Base-by-base conservation (phyloP, 495 filamentous ascomycete species). In the Lepraria neglecta region DNA sequence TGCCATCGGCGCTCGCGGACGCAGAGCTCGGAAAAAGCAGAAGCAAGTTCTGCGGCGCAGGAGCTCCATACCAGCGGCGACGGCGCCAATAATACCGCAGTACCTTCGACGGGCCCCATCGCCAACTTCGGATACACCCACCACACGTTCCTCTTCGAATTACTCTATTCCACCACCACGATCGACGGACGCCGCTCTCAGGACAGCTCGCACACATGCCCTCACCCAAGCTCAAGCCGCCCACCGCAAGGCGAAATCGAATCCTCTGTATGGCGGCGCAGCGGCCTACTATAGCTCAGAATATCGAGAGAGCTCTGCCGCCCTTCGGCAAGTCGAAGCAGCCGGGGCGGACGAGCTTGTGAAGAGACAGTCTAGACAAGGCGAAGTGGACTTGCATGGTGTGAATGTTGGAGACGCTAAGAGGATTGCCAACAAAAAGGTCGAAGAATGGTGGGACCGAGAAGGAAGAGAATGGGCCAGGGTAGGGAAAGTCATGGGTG, bases 301-400 rank as follows among this genome's bases (percentile, higher is more conserved):
- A 1, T 84, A 79, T 15, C 81, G 83, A 48, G 78, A 84, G 31
- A 71, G 73, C 10, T 71, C 78, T 0, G 74, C 74, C 1, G 79
- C 80, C 0, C 48, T 69, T 17, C 63, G 60, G 3, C 64, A 60
- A 12, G 40, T 67, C 10, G 69, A 71, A 14, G 58, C 67, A 27
- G 56, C 56, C 7, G 67, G 68, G 6, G 86, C 88, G 0, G 83
- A 90, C 65, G 71, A 73, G 5, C 74, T 83, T 17, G 90, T 90
- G 2, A 74, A 81, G 5, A 64, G 68, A 2, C 83, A 89, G 62
- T 89, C 84, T 48, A 80, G 75, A 1, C 56, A 68, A 3, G 73
- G 71, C 61, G 73, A 69, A 64, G 73, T 95, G 11, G 91, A 98
- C 74, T 76, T 98, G 28, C 94, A 98, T 69, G 91, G 91, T 12